phyloP scores from a whole-genome alignment of 441 rosid genomes.

The Euphorbia schlechtendalii region DNA sequence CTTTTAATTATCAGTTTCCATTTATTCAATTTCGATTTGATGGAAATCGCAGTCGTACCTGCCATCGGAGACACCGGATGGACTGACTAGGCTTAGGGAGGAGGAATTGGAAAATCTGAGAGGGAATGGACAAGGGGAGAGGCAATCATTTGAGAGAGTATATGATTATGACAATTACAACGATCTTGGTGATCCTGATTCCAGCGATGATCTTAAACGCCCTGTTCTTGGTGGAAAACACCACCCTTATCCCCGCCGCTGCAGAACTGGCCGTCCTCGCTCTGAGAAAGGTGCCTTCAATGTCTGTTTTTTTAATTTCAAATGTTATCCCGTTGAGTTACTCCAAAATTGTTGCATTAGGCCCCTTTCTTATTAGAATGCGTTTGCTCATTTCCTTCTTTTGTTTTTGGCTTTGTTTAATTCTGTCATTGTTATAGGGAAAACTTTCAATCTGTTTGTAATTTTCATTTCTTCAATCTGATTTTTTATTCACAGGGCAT shows the following conservation, averaged over 20 bases:
- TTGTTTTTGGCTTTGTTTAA: too few species aligned
- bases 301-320: background rate
- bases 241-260: slow-evolving; percentile 28
- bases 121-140: slow-evolving; percentile 54
- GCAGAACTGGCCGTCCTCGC: slow-evolving; percentile 23
- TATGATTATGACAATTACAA: slow-evolving; percentile 68
- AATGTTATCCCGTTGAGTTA: too few species aligned
- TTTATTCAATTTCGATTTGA: too few species aligned
- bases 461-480: too few species aligned
- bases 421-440: too few species aligned
- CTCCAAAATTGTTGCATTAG: too few species aligned
- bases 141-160: slow-evolving; percentile 43
- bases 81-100: slow-evolving; percentile 38
- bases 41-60: slow-evolving; percentile 37
- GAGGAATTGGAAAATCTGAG: slow-evolving; percentile 36
- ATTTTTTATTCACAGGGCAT: too few species aligned
- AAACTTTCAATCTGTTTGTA: too few species aligned
- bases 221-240: slow-evolving; percentile 29
- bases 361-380: too few species aligned
- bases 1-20: too few species aligned
- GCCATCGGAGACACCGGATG: slow-evolving; percentile 45
- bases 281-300: background rate
- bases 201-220: slow-evolving; percentile 1
- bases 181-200: slow-evolving; percentile 38
- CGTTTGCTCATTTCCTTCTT: too few species aligned